Evolutionary conservation across 768 basidiomycete species (phyloP), one percentile per base, ranked within the genome.

Genomic region (Pleurotus sapidus): DNA sequence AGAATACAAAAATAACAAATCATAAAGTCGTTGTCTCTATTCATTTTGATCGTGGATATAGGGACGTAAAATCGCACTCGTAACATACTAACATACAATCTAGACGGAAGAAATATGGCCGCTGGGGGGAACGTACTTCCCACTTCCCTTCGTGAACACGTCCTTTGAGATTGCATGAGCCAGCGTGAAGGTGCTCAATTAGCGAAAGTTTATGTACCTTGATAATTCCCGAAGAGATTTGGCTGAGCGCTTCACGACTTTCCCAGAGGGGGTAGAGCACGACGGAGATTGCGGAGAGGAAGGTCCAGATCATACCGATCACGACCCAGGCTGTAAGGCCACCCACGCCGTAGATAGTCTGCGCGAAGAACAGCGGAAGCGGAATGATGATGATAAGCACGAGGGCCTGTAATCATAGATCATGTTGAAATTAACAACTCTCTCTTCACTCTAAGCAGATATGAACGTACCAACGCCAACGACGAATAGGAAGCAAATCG

Each of bases 231-330:
- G 67, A 69, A 23, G 60, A 34, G 49, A 95, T 90, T 67, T 82
- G 71, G 5, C 12, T 37, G 46, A 98, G 65, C 0, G 89, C 91
- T 4, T 60, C 74, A 42, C 91, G 76, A 54, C 89, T 92, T 76
- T 98, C 95, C 73, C 80, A 96, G 3, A 96, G 73, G 17, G 95
- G 95, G 64, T 93, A 93, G 12, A 96, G 20, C 17, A 95, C 91
- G 43, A 93, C 91, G 5, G 83, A 74, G 59, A 88, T 78, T 3
- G 85, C 76, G 1, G 91, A 93, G 50, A 79, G 74, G 71, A 95
- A 95, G 18, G 87, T 77, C 94, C 94, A 97, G 37, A 87, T 74
- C 58, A 97, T 87, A 2, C 90, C 88, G 56, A 95, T 74, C 43
- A 82, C 72, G 6, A 96, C 88, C 93, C 93, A 97, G 0, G 82